Evolutionary conservation across 176 grass and related monocot genomes (phyloP), one percentile per base, ranked within the genome.

Genomic region (Aegilops tauschii): DNA sequence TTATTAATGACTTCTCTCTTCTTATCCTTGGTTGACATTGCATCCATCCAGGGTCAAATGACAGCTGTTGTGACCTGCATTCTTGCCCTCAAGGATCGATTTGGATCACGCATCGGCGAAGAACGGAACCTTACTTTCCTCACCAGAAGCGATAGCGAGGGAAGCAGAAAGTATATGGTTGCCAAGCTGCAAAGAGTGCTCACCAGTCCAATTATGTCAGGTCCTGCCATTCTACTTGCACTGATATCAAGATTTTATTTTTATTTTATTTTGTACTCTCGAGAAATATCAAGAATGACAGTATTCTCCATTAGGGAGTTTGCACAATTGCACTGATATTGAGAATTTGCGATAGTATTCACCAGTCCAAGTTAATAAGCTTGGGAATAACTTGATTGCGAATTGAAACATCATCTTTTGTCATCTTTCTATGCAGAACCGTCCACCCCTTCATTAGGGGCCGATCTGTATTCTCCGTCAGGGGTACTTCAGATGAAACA

Each of bases 151-250:
- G 88, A 90, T 17, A 88, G 82, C 34, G 91, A 93, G 67, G 88
- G 85, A 44, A 61, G 72, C 77, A 64, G 84, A 70, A 87, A 66
- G 76, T 72, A 52, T 36, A 34, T 69, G 71, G 88, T 82, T 31
- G 36, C 86, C 78, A 79, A 90, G 78, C 44, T 85, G 73, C 91
- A 90, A 59, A 88, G 83, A 47, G 59, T 82, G 23, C 85, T 93
- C 34, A 79, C 82, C 8, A 93, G 78, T 77, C 88, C 88, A 42
- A 54, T 90, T 44, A 90, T 93, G 91, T 93, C 85, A 93, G 42
- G 42, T n/a, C 40, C n/a, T 50, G 14, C 29, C 30, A 54, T 12
- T 73, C 3, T 30, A 29, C 25, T 70, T 76, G 13, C 18, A 86
- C 35, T 80, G 44, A 25, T 21, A 42, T 49, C 34, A 56, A 31